Evolutionary conservation across 345 rosid species (phyloP).

Genomic region (Tarenaya hassleriana): DNA sequence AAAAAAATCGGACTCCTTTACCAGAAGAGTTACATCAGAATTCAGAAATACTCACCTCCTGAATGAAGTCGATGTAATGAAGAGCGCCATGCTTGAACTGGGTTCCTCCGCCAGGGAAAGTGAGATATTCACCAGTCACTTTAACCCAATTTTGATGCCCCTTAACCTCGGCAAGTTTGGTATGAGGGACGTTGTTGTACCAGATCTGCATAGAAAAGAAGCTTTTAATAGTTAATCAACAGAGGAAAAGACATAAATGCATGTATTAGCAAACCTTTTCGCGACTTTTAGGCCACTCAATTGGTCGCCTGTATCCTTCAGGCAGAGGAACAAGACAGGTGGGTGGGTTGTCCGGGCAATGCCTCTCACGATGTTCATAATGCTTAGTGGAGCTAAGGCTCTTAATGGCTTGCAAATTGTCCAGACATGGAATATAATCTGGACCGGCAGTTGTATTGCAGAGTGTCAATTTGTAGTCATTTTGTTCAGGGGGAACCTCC

Average conservation of each 20-base stretch:
- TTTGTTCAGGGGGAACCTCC: slow-evolving; percentile 37
- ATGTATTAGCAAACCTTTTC: slow-evolving; percentile 55
- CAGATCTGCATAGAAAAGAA: slow-evolving; percentile 59
- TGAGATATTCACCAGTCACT: slow-evolving; percentile 81
- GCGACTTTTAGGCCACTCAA: slow-evolving; percentile 94
- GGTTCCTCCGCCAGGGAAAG: slow-evolving; percentile 98
- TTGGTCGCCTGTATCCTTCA: slow-evolving; percentile 68
- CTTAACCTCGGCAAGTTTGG: slow-evolving; percentile 79
- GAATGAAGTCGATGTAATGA: slow-evolving; percentile 87
- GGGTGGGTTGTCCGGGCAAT: slow-evolving; percentile 82
- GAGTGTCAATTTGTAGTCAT: slow-evolving; percentile 57
- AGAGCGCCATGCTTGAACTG: slow-evolving; percentile 91
- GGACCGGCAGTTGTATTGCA: slow-evolving; percentile 89
- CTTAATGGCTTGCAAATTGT: slow-evolving; percentile 74
- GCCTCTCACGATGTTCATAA: slow-evolving; percentile 97
- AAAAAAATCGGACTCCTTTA: slow-evolving; percentile 2
- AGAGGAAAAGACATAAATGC: neutral
- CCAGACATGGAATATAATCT: slow-evolving; percentile 98
- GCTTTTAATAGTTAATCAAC: slow-evolving; percentile 3
- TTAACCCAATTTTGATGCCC: slow-evolving; percentile 99
- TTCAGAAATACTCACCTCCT: slow-evolving; percentile 52
- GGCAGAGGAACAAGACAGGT: slow-evolving; percentile 89
- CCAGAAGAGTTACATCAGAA: slow-evolving; percentile 12
- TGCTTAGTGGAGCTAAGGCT: slow-evolving; percentile 70
- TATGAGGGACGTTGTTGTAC: slow-evolving; percentile 89